Conservation (phyloP, 805 yeast species). For the Zygotorulaspora florentina region DNA sequence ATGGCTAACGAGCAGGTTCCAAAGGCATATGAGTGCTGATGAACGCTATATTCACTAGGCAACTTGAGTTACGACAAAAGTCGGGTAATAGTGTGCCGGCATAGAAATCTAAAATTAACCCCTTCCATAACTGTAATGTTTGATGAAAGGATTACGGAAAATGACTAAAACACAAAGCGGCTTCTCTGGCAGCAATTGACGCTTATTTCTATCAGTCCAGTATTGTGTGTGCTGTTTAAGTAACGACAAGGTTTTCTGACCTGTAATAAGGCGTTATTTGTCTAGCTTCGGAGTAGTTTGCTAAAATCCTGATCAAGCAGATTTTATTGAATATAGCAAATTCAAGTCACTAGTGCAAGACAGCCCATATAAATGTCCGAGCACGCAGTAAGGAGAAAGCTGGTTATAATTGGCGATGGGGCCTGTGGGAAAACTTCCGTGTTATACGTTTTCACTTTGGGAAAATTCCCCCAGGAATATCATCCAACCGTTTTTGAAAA, state of each 20-base stretch:
- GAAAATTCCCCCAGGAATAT: slow-evolving; percentile 88
- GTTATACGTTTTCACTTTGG: slow-evolving; percentile 85
- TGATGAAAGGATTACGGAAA: too few relatives aligned
- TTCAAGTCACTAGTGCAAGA: not conserved
- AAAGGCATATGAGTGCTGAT: too few relatives aligned
- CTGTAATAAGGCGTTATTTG: too few relatives aligned
- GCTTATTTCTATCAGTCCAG: too few relatives aligned
- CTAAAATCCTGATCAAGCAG: too few relatives aligned
- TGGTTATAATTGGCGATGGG: slow-evolving; percentile 92
- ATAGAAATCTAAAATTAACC: not conserved
- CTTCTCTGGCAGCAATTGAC: too few relatives aligned
- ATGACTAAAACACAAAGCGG: too few relatives aligned
- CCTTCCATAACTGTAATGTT: not conserved
- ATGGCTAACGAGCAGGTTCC: not conserved
- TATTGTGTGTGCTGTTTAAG: too few relatives aligned
- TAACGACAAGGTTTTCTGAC: too few relatives aligned
- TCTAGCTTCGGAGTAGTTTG: too few relatives aligned
- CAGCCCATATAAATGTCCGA: slow-evolving; percentile 22
- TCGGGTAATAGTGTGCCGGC: not conserved
- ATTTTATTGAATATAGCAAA: too few relatives aligned
- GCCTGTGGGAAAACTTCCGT: slow-evolving; percentile 93
- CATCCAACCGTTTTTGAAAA: slow-evolving; percentile 95
- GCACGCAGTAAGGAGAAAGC: slow-evolving; percentile 53
- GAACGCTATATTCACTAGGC: too few relatives aligned
- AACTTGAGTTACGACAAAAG: not conserved